Percentiles rank a stretch among this genome's conserved stretches.
Evolutionary conservation across 2,329 filamentous ascomycete genomes (phyloP).

Genomic region (Xylaria sp.): DNA sequence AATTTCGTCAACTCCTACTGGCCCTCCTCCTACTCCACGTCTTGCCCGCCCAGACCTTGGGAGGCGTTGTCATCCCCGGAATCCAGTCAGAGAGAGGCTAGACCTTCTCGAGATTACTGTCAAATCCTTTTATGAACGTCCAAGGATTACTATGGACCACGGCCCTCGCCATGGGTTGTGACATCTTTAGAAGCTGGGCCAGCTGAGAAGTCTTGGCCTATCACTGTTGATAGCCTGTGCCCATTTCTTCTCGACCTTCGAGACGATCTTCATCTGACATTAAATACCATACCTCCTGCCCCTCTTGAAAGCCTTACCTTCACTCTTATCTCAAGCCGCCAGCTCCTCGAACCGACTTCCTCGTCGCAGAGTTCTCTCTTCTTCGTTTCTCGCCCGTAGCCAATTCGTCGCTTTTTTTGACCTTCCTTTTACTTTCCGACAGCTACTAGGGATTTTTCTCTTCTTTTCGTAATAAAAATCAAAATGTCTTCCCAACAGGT

Average conservation of each 20-base stretch:
- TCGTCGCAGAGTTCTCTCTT: constrained; percentile 38
- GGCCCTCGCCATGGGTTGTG: constrained; percentile 25
- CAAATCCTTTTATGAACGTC: constrained; percentile 36
- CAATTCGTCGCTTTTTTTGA: constrained; percentile 22
- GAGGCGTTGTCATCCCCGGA: constrained; percentile 39
- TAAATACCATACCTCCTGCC: constrained; percentile 39
- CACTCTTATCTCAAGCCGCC: constrained; percentile 26
- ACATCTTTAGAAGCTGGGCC: constrained; percentile 31
- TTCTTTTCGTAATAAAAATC: constrained; percentile 4
- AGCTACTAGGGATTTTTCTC: constrained; percentile 30
- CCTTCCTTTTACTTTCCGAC: constrained; percentile 15
- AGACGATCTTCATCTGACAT: constrained; percentile 35
- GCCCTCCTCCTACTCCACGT: constrained; percentile 30
- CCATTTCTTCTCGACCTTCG: constrained; percentile 13
- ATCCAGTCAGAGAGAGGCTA: constrained; percentile 42
- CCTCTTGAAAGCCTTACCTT: constrained; percentile 24
- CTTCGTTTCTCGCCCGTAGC: constrained; percentile 34
- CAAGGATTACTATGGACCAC: constrained; percentile 41
- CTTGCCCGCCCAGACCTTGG: constrained; percentile 30
- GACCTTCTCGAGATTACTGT: constrained; percentile 41
- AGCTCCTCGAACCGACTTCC: constrained; percentile 30
- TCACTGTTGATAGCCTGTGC: constrained; percentile 20
- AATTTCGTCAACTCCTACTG: constrained; percentile 34
- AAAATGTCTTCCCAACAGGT: constrained; percentile 40
- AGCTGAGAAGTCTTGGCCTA: constrained; percentile 38